Evolutionary conservation across 75 land plant genomes (phyloP), one percentile per base, ranked within the genome.

Genomic region (Larix kaempferi): DNA sequence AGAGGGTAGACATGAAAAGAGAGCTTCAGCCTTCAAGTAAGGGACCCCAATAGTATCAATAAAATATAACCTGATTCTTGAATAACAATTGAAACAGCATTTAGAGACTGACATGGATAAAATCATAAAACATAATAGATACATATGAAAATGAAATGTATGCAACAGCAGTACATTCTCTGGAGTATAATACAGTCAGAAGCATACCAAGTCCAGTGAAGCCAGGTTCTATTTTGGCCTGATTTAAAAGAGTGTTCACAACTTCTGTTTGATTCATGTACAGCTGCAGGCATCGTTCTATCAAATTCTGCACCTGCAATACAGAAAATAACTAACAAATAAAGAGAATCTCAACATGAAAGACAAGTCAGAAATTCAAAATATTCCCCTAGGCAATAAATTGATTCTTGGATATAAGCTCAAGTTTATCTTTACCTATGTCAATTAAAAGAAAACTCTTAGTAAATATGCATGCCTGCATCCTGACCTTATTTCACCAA

Each of bases 261-360:
- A 96, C 99, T 83, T 96, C 99, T 74, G 80, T 84, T 80, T 86
- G 91, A 83, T 90, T 92, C 99, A 96, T 96, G 80, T 96, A 96
- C 4, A 94, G 83, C 78, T 96, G 99, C 49, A 96, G 90, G 65
- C 99, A 96, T 71, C 99, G 82, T 75, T 96, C 99, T 64, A 96
- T 94, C 77, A 96, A 89, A 81, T 94, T 94, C 80, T 96, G 99
- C 41, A 96, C 99, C 99, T 96, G 89, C 29, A 79, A 19, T 65
- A 49, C 12, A 49, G 54, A 49, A 49, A 49, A 49, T 11, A 49
- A 49, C 2, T 17, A 65, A 37, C 7, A 33, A 65, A 65, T 33
- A 10, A 65, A 65, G 39, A 69, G 12, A 41, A 41, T 21, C 49
- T 69, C 10, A 21, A 69, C 49, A 41, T 8, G 49, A 69, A 41